Percentiles rank a stretch among this genome's conserved stretches.
These are phyloP conservation scores for Trichoderma arundinaceum DNA, from an alignment of 2,329 filamentous ascomycete genomes.

Conservation along the genomic window DNA sequence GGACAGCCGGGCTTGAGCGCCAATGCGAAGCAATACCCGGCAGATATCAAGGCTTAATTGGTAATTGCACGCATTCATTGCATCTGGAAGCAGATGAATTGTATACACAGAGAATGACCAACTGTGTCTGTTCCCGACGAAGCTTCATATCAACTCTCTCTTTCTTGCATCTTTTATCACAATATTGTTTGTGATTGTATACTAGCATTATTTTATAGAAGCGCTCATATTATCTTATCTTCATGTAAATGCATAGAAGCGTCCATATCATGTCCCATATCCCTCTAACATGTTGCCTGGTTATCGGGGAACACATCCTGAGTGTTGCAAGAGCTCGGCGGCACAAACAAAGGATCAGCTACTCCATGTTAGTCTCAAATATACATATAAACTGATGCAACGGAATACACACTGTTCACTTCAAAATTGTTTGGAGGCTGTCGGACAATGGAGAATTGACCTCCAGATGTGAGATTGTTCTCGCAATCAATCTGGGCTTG, in stretches of 20 bases:
- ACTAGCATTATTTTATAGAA: too few relatives aligned
- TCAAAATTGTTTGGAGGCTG: conserved; percentile 29
- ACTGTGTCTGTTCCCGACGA: too few relatives aligned
- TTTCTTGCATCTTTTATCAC: neutral
- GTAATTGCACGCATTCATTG: too few relatives aligned
- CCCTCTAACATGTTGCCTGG: neutral
- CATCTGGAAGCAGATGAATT: neutral
- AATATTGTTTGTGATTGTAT: neutral
- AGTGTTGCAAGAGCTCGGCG: neutral
- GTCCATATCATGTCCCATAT: neutral
- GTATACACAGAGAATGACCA: too few relatives aligned
- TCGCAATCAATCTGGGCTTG: conserved; percentile 34
- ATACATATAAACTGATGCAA: neutral
- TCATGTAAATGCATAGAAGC: neutral
- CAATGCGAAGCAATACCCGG: neutral
- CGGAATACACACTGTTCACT: neutral
- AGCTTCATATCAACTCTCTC: too few relatives aligned
- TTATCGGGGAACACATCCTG: neutral
- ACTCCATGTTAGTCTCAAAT: neutral
- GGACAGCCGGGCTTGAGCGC: neutral
- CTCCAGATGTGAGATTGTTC: conserved; percentile 33
- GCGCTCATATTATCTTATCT: neutral
- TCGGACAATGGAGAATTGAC: conserved; percentile 32
- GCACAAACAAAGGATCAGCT: neutral
- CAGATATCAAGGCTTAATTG: neutral